A percentile compares a stretch with the other conserved stretches of the same genome.
Conservation (phyloP, 1,284 basidiomycete genomes). For the Cerrena zonata region DNA sequence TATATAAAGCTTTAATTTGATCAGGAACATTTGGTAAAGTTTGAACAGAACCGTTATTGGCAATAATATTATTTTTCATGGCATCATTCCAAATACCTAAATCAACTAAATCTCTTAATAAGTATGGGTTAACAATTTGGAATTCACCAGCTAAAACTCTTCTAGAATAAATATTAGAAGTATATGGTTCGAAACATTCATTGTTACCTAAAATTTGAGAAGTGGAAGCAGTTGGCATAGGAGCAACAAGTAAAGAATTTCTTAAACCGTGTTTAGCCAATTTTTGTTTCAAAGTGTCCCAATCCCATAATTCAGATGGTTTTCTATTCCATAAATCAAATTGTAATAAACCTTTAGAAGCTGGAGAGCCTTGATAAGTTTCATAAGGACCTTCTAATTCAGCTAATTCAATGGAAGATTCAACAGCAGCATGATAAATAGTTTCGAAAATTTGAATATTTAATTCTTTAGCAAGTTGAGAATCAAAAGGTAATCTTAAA, state of each 20-base stretch:
- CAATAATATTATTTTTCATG: conserved; percentile 99
- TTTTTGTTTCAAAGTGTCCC: conserved; percentile 83
- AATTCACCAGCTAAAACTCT: conserved; percentile 99
- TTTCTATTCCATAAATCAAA: conserved; percentile 94
- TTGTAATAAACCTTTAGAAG: conserved; percentile 84
- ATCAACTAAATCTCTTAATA: conserved; percentile 93
- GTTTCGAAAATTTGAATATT: conserved; percentile 99
- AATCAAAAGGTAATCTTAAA: conserved; percentile 93
- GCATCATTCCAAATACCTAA: conserved; percentile 94
- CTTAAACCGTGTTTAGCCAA: conserved; percentile 83
- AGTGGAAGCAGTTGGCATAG: conserved; percentile 98
- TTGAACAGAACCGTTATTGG: conserved; percentile 93
- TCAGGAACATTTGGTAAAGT: conserved; percentile 82
- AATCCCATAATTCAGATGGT: conserved; percentile 94
- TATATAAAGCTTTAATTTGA: conserved; percentile 93
- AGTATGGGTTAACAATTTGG: conserved; percentile 98
- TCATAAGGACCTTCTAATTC: conserved; percentile 81
- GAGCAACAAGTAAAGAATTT: conserved; percentile 90
- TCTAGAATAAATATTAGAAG: conserved; percentile 97
- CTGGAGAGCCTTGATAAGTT: conserved; percentile 89
- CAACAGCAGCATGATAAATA: conserved; percentile 93
- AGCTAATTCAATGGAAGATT: conserved; percentile 89
- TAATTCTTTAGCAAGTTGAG: conserved; percentile 78
- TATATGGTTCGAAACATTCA: conserved; percentile 97
- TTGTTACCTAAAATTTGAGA: conserved; percentile 98